Evolutionary conservation across 805 yeast species (phyloP), one percentile per base, ranked within the genome.

Genomic region (Nakazawaea anatomiae): DNA sequence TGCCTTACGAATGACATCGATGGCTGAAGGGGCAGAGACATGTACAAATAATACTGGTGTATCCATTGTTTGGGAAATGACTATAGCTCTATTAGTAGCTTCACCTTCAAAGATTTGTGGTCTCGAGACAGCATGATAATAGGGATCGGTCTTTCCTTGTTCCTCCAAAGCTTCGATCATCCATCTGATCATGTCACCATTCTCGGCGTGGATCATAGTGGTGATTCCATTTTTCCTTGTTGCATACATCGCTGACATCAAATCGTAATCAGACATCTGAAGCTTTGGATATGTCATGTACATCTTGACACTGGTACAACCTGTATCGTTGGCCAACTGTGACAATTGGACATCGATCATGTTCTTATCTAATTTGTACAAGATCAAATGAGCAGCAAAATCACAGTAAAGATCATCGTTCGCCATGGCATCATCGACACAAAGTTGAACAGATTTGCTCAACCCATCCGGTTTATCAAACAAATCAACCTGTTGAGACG

Each of bases 351-450:
- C 50, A 29, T 49, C 49, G 6, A 50, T 32, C 30, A 57, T 12
- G 42, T 58, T 57, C 6, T 53, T 51, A 10, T 53, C 58, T 11
- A 55, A 52, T 7, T 57, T 55, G 9, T 60, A 63, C 32, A 76
- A 57, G 48, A 76, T 76, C 52, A 76, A 54, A 58, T 76, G 81
- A 54, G 74, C 68, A 1, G 75, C 80, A 54, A 75, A 76, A 55
- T 76, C 82, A 58, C 79, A 74, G 56, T 71, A 70, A 58, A 54
- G 55, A 55, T 44, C 60, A 43, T 44, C 73, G 64, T 61, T 60
- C 48, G 51, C 58, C 51, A 57, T 63, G 58, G 64, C 71, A 58
- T 67, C 63, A 32, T 61, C 57, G 51, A 56, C 57, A 39, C 58
- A 58, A 6, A 54, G 18, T 10, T 61, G 51, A 4, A 55, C 55